Conservation (phyloP, 495 filamentous ascomycete genomes). For the Hypoxylon rickii region DNA sequence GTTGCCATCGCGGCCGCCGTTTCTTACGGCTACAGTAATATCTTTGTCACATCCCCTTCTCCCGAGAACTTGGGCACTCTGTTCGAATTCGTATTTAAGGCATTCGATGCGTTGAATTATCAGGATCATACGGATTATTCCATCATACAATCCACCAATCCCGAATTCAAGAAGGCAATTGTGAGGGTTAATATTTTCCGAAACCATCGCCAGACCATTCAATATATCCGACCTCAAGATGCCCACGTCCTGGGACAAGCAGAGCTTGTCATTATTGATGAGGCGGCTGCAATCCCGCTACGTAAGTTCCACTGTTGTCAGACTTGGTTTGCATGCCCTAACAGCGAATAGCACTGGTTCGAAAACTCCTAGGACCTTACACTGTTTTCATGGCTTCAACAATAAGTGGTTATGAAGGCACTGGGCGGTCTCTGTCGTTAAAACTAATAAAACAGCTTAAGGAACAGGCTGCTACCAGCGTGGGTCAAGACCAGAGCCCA, state of each 20-base stretch:
- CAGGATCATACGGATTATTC: constrained; percentile 95
- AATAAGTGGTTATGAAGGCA: constrained; percentile 99
- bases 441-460: constrained; percentile 98
- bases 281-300: constrained; percentile 94
- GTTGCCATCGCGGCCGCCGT: constrained; percentile 92
- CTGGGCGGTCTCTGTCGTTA: constrained; percentile 88
- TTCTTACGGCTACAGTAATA: constrained; percentile 96
- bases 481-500: constrained; percentile 61
- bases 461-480: constrained; percentile 79
- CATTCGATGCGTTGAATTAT: constrained; percentile 92
- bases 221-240: constrained; percentile 97
- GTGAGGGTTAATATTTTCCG: constrained; percentile 95
- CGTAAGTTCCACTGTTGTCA: constrained; percentile 48
- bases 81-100: constrained; percentile 98
- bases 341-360: constrained; percentile 59
- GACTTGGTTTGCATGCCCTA: background rate
- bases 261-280: constrained; percentile 95
- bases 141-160: constrained; percentile 97
- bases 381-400: constrained; percentile 99
- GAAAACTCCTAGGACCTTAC: constrained; percentile 97
- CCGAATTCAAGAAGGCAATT: constrained; percentile 98
- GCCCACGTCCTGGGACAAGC: constrained; percentile 93
- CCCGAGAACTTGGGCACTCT: constrained; percentile 98
- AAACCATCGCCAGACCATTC: constrained; percentile 96
- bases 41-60: constrained; percentile 98